Conservation (phyloP, 768 basidiomycete species). For the Kwoniella pini region DNA sequence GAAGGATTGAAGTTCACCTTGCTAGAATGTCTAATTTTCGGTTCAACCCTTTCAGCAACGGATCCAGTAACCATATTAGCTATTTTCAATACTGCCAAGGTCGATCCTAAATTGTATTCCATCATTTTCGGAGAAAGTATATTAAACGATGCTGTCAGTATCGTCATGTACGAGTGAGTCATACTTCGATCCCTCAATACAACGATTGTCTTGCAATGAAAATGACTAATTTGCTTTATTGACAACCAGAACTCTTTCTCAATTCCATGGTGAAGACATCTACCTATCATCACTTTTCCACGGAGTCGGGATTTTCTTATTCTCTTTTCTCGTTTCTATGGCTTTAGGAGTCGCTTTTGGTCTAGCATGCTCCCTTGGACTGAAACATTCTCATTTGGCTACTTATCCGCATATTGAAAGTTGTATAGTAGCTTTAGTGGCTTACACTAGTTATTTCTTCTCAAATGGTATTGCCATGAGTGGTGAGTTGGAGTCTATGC, state of each 20-base stretch:
- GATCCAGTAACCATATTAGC: conserved; percentile 97
- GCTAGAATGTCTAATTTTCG: conserved; percentile 93
- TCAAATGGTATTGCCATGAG: conserved; percentile 89
- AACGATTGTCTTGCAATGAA: too few relatives aligned
- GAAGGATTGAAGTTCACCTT: conserved; percentile 82
- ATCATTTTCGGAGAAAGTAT: conserved; percentile 97
- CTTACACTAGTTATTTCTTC: conserved; percentile 98
- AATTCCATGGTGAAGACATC: conserved; percentile 84
- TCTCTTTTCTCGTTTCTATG: conserved; percentile 94
- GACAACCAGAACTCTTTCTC: conserved; percentile 72
- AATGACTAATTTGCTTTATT: not conserved
- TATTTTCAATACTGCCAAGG: conserved; percentile 98
- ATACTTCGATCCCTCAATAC: not conserved
- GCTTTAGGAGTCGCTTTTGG: conserved; percentile 89
- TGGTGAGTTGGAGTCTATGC: conserved; percentile 49
- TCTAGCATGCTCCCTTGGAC: conserved; percentile 81
- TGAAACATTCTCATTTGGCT: conserved; percentile 88
- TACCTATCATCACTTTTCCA: conserved; percentile 86
- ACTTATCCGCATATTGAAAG: conserved; percentile 85
- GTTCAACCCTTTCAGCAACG: conserved; percentile 93
- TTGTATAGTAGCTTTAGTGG: conserved; percentile 90
- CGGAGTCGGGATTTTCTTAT: conserved; percentile 94
- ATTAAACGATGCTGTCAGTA: conserved; percentile 97
- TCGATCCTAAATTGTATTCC: conserved; percentile 95
- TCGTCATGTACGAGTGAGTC: conserved; percentile 98